A percentile compares a stretch with the other conserved stretches of the same genome.
phyloP scores from a whole-genome alignment of 371 early-diverging fungal species.

The Choanephora cucurbitarum region DNA sequence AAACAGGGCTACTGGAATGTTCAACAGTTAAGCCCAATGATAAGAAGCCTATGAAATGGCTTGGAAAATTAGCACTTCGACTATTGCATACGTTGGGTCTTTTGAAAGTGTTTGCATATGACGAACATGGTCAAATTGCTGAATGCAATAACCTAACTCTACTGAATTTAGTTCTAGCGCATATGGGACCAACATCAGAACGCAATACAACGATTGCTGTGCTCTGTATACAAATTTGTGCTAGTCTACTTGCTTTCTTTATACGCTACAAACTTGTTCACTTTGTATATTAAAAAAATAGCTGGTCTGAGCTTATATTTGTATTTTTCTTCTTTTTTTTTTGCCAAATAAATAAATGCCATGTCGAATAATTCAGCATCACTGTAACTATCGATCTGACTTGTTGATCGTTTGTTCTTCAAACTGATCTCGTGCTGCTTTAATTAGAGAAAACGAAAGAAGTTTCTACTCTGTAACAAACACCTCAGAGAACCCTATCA shows the following conservation, averaged over 20 bases:
- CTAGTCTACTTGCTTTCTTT: slow-evolving; percentile 71
- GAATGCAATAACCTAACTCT: slow-evolving; percentile 90
- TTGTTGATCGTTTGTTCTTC: no score
- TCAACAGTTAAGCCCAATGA: slow-evolving; percentile 34
- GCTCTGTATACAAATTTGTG: slow-evolving; percentile 62
- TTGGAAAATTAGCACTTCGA: slow-evolving; percentile 41
- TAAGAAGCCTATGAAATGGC: slow-evolving; percentile 38
- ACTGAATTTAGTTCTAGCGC: slow-evolving; percentile 84
- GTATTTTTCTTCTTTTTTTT: slow-evolving; percentile 5
- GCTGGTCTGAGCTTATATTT: no score
- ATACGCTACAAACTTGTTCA: slow-evolving; percentile 78
- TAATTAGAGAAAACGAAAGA: neutral
- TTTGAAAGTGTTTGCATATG: slow-evolving; percentile 58
- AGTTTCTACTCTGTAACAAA: neutral
- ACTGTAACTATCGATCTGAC: slow-evolving; percentile 6
- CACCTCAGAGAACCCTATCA: no score
- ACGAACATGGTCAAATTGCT: slow-evolving; percentile 54
- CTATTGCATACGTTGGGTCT: slow-evolving; percentile 42
- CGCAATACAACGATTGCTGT: slow-evolving; percentile 59
- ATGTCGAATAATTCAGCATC: slow-evolving; percentile 13
- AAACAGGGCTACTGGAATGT: slow-evolving; percentile 53
- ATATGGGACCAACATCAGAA: slow-evolving; percentile 78
- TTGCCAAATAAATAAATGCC: no score
- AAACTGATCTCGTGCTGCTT: neutral
- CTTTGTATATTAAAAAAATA: slow-evolving; percentile 61